Evolutionary conservation across 441 rosid genomes (phyloP).

Genomic region (Erysimum cheiri): DNA sequence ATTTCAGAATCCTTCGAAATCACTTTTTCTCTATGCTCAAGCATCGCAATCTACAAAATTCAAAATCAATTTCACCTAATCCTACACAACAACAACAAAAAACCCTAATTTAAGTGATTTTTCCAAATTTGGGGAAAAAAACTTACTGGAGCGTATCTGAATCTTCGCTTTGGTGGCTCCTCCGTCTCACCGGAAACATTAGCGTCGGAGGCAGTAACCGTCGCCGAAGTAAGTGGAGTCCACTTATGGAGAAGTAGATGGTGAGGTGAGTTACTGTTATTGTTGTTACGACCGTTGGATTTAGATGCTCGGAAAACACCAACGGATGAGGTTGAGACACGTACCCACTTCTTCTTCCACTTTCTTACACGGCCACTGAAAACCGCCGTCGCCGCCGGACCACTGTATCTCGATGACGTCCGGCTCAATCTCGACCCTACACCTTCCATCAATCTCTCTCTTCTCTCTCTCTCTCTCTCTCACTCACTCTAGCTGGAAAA

Average conservation of each 20-base stretch:
- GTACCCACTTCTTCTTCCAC: constrained; percentile 91
- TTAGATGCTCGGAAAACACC: constrained; percentile 48
- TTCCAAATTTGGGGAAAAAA: background rate
- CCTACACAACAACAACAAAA: background rate
- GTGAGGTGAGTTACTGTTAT: constrained; percentile 42
- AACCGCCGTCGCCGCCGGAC: constrained; percentile 60
- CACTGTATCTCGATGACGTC: constrained; percentile 65
- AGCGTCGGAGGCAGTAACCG: constrained; percentile 42
- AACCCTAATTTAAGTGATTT: constrained; percentile 20
- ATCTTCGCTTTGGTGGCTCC: constrained; percentile 74
- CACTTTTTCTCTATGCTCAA: constrained; percentile 66
- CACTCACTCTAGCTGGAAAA: constrained; percentile 7
- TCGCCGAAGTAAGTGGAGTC: constrained; percentile 57
- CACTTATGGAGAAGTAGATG: constrained; percentile 65
- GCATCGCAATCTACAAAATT: constrained; percentile 63
- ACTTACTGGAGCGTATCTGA: constrained; percentile 90
- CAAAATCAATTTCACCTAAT: constrained; percentile 13
- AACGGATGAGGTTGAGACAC: constrained; percentile 61
- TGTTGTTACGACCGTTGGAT: constrained; percentile 51
- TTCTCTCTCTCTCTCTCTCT: constrained; percentile 25
- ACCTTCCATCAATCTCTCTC: constrained; percentile 54
- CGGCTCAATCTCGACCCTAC: constrained; percentile 73
- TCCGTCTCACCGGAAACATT: constrained; percentile 52
- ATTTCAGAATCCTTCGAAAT: constrained; percentile 52
- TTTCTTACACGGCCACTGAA: constrained; percentile 75